These are phyloP conservation scores for Piper longum DNA, from an alignment of 164 flowering plant genomes.

Conservation along the genomic window DNA sequence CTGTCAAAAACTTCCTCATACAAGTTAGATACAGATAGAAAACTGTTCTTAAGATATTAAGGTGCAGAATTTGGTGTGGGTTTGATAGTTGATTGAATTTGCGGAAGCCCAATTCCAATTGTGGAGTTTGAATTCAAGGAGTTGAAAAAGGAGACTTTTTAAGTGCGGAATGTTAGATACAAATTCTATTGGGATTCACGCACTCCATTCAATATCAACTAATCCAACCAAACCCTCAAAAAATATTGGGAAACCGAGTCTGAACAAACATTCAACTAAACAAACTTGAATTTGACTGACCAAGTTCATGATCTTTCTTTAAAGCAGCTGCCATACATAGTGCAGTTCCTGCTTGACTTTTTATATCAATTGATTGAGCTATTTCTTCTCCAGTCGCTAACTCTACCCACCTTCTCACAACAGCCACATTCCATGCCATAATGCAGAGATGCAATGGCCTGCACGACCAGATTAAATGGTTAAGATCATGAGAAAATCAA, in stretches of 20 bases:
- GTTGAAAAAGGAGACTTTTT: too few species aligned
- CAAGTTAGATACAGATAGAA: not conserved
- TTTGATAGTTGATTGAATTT: too few species aligned
- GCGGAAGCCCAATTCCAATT: too few species aligned
- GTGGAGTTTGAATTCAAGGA: too few species aligned
- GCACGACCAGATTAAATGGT: slow-evolving; percentile 11
- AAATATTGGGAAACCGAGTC: too few species aligned
- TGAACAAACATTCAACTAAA: too few species aligned
- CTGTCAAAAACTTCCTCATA: slow-evolving; percentile 18
- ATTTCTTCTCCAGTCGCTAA: slow-evolving; percentile 69
- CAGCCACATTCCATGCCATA: slow-evolving; percentile 81
- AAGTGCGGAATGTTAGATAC: too few species aligned
- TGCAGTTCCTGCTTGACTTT: slow-evolving; percentile 77
- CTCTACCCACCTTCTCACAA: slow-evolving; percentile 85
- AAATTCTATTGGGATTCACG: too few species aligned
- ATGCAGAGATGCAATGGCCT: slow-evolving; percentile 91
- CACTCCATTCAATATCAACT: too few species aligned
- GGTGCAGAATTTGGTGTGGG: too few species aligned
- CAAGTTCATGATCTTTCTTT: slow-evolving; percentile 88
- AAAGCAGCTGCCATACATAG: slow-evolving; percentile 89
- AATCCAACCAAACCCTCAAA: too few species aligned
- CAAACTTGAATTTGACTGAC: slow-evolving; percentile 17
- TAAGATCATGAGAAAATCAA: too few species aligned
- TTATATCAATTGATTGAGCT: slow-evolving; percentile 66
- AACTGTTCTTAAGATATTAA: not conserved